Evolutionary conservation across 306 rosid genomes (phyloP).

Genomic region (Gynostemma pentaphyllum): DNA sequence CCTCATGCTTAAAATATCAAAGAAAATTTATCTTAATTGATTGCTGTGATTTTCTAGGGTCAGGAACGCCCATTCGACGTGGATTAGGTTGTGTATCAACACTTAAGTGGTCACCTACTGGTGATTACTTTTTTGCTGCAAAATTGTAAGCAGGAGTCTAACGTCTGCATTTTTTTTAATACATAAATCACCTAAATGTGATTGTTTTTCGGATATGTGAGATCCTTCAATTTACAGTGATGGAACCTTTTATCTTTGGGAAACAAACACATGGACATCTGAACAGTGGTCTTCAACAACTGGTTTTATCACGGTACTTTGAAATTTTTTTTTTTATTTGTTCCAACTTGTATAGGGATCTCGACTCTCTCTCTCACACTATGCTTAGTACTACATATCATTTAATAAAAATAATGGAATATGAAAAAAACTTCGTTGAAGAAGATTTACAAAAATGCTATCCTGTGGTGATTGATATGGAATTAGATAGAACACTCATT

Average conservation of each 20-base stretch:
- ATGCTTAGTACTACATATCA: not conserved
- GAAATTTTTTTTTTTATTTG: not conserved
- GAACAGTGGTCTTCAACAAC: conserved; percentile 87
- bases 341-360: not conserved
- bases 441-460: not conserved
- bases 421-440: not conserved
- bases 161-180: not conserved
- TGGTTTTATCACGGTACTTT: conserved; percentile 71
- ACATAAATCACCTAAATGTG: not conserved
- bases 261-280: conserved; percentile 92
- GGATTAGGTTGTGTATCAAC: conserved; percentile 84
- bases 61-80: conserved; percentile 82
- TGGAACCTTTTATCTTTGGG: conserved; percentile 97
- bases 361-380: not conserved
- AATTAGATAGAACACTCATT: no score
- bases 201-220: conserved; percentile 9
- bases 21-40: conserved; percentile 6
- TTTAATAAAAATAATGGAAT: not conserved
- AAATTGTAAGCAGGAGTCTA: conserved; percentile 44
- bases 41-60: conserved; percentile 34
- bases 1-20: not conserved
- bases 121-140: conserved; percentile 89
- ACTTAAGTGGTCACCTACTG: conserved; percentile 94
- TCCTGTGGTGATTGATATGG: not conserved
- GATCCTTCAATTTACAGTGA: conserved; percentile 40